A percentile compares a stretch with the other conserved stretches of the same genome.
Evolutionary conservation across 2,329 filamentous ascomycete species (phyloP).

Genomic region (Lecanicillium sp.): DNA sequence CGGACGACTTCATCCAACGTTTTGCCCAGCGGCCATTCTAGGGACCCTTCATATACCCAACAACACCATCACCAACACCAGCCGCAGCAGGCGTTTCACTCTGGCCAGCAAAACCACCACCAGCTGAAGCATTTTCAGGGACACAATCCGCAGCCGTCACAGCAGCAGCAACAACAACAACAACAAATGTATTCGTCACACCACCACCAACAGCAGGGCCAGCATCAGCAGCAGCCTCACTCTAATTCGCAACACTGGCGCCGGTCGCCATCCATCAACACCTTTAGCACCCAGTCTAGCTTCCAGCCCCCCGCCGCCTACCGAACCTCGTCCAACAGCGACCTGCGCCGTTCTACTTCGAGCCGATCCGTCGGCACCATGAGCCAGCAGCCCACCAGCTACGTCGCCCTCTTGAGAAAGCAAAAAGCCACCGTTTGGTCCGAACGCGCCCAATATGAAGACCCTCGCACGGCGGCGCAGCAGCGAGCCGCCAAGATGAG

Average conservation of each 20-base stretch:
- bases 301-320: constrained; percentile 51
- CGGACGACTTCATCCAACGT: constrained; percentile 49
- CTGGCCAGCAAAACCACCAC: constrained; percentile 15
- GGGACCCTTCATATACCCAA: background rate
- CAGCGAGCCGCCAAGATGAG: constrained; percentile 82
- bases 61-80: constrained; percentile 4
- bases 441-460: constrained; percentile 86
- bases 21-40: constrained; percentile 26
- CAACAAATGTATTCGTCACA: constrained; percentile 4
- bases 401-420: constrained; percentile 90
- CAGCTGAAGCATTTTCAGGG: constrained; percentile 5
- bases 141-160: constrained; percentile 1
- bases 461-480: constrained; percentile 73
- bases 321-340: constrained; percentile 45
- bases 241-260: constrained; percentile 32
- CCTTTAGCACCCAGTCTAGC: constrained; percentile 63
- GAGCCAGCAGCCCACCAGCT: constrained; percentile 55
- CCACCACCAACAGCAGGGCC: constrained; percentile 18
- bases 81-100: constrained; percentile 20
- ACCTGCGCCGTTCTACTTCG: constrained; percentile 70
- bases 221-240: constrained; percentile 22
- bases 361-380: constrained; percentile 57
- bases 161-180: constrained; percentile 2
- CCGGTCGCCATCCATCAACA: constrained; percentile 58
- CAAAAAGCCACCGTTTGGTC: constrained; percentile 99